Base-by-base conservation (phyloP, 345 rosid genomes). In the Nasturtium officinale region DNA sequence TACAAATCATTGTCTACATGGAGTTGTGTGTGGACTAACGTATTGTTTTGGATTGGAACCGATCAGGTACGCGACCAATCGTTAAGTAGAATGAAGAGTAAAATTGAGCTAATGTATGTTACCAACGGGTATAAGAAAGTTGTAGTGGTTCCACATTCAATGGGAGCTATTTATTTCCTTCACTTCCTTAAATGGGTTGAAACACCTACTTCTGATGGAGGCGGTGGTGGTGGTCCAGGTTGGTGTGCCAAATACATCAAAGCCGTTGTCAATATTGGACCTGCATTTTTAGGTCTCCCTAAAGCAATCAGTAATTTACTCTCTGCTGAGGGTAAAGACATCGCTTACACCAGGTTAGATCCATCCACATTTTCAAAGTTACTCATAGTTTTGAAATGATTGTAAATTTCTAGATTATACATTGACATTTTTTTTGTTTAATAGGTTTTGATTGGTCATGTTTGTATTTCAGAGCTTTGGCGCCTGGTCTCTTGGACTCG, bases 161-260 rank as follows among this genome's bases (percentile, higher is more conserved):
- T 85, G 96, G 91, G 91, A 43, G 89, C 75, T 48, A 57, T 77
- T 65, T 91, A 91, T 80, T 89, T 89, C 53, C 93, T 91, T 62
- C 89, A 91, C 80, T 89, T 91, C 82, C 87, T 87, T 54, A 87
- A 87, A 78, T 89, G 93, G 97, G 89, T 91, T 37, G 91, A 89
- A 83, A 59, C 83, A 47, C 86, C 89, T 60, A 76, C 86, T 75
- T 82, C 83, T 1, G 60, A 79, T 73, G 89, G 96, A 35, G 93
- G 91, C 0, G 83, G 87, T 51, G 91, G 90, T 23, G 92, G 91
- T 30, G 90, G 87, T 52, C 57, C 85, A 15, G 77, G 81, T 81
- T 89, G 91, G 93, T 86, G 88, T 61, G 81, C 82, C 25, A 87
- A 87, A 78, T 81, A 89, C 78, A 84, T 87, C 76, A 89, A 87